These are phyloP conservation scores for Macaranga tanarius DNA, from an alignment of 441 rosid genomes.

Conservation along the genomic window DNA sequence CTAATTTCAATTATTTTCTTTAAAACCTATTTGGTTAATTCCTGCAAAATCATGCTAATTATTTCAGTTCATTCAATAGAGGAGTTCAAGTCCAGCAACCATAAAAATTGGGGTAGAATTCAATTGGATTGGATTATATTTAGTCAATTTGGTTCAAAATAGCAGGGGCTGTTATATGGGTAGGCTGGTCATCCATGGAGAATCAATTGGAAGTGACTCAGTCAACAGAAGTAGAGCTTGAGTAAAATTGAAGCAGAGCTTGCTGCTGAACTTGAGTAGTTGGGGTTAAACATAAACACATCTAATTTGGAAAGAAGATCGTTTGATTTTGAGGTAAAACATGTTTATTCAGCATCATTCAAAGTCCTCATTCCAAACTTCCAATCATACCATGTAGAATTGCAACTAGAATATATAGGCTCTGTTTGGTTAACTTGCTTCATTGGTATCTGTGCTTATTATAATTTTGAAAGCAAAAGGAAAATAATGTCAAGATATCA, in stretches of 20 bases:
- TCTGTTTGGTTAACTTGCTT: background rate
- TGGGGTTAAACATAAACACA: slow-evolving; percentile 51
- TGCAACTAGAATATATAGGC: background rate
- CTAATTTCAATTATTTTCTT: no score
- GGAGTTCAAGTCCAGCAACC: no score
- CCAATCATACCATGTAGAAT: background rate
- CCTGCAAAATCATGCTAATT: no score
- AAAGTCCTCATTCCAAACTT: background rate
- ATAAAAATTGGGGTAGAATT: no score
- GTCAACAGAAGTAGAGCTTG: slow-evolving; percentile 41
- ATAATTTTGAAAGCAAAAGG: background rate
- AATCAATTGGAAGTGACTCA: slow-evolving; percentile 78
- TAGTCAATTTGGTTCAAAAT: no score
- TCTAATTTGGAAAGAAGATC: slow-evolving; percentile 36
- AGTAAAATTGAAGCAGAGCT: slow-evolving; percentile 91
- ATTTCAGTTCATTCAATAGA: no score
- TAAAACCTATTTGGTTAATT: no score
- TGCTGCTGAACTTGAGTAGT: slow-evolving; percentile 86
- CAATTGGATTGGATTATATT: no score
- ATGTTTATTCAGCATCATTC: background rate
- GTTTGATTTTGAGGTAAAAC: slow-evolving; percentile 46
- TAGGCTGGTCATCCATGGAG: slow-evolving; percentile 81
- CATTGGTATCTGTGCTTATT: background rate
- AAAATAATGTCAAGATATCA: background rate
- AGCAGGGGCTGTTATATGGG: slow-evolving; percentile 78